Evolutionary conservation across 2,329 filamentous ascomycete genomes (phyloP).

Genomic region (Colletotrichum truncatum): DNA sequence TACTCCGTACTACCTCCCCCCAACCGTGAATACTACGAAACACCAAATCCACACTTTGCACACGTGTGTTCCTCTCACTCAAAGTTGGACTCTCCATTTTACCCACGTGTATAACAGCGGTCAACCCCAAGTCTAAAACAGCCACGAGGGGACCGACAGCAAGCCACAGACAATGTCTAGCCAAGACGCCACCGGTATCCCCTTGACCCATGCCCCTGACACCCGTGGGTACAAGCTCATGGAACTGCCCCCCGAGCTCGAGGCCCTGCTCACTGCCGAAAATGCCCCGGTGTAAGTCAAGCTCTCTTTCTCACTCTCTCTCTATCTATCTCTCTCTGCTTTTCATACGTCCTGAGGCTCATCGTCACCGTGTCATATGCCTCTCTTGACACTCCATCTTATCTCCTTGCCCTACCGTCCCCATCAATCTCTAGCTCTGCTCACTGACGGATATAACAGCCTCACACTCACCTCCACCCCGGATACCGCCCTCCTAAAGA

Average conservation of each 20-base stretch:
- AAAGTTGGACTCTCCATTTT: too few species aligned
- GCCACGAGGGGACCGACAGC: neutral
- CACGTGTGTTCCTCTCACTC: neutral
- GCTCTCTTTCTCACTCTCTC: neutral
- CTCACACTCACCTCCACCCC: slow-evolving; percentile 59
- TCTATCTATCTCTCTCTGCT: neutral
- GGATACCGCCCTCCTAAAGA: slow-evolving; percentile 60
- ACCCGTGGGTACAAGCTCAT: slow-evolving; percentile 66
- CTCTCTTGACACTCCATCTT: too few species aligned
- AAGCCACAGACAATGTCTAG: slow-evolving; percentile 50
- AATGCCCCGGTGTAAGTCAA: slow-evolving; percentile 59
- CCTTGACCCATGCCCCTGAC: slow-evolving; percentile 59
- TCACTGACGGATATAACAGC: slow-evolving; percentile 42
- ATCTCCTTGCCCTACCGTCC: too few species aligned
- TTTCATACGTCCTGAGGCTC: neutral
- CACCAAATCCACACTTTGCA: neutral
- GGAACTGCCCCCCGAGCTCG: slow-evolving; percentile 68
- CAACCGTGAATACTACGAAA: neutral
- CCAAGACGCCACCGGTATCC: slow-evolving; percentile 55
- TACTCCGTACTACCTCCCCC: neutral
- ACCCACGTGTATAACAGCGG: neutral
- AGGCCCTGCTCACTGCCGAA: slow-evolving; percentile 62
- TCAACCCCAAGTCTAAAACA: neutral
- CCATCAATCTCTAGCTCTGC: too few species aligned
- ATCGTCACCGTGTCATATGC: too few species aligned